Evolutionary conservation across 345 rosid species (phyloP), one percentile per base, ranked within the genome.

Genomic region (Sonneratia alba): DNA sequence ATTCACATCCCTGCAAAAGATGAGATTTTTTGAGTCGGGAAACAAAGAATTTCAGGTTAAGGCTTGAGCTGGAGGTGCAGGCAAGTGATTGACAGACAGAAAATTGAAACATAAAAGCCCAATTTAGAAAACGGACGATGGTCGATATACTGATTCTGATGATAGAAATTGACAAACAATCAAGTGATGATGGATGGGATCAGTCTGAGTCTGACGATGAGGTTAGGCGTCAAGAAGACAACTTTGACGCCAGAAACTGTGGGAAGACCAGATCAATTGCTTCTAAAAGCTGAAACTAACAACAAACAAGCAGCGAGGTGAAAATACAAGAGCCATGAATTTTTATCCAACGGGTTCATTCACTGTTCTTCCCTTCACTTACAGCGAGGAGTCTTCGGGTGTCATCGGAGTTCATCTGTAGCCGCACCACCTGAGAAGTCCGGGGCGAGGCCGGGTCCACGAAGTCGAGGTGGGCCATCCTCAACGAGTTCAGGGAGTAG

Each of bases 401-500:
- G 24, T 86, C 80, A 67, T 80, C 88, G 15, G 49, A 49, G 72
- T 74, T 70, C 84, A 94, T 55, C 71, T 64, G 83, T 69, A 94
- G 47, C 73, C 96, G 80, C 42, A 84, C 83, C 53, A 91, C 71
- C 77, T 80, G 85, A 3, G 98, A 87, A 22, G 70, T 62, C 77
- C 91, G 77, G 2, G 80, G 72, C 37, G 87, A 71, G 55, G 63
- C 77, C 0, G 83, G 71, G 70, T 87, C 95, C 24, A 81, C 79
- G 67, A 91, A 91, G 15, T 74, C 36, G 83, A 94, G 72, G 78
- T 91, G 83, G 8, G 96, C 34, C 32, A 85, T 74, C 86, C 95
- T 69, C 15, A 91, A 82, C 0, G 97, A 82, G 67, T 91, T 94
- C 79, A 94, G 47, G 40, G 98, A 94, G 76, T 94, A 94, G 7